These are phyloP conservation scores for Ogataea neopini DNA, from an alignment of 805 yeast genomes.

Conservation along the genomic window DNA sequence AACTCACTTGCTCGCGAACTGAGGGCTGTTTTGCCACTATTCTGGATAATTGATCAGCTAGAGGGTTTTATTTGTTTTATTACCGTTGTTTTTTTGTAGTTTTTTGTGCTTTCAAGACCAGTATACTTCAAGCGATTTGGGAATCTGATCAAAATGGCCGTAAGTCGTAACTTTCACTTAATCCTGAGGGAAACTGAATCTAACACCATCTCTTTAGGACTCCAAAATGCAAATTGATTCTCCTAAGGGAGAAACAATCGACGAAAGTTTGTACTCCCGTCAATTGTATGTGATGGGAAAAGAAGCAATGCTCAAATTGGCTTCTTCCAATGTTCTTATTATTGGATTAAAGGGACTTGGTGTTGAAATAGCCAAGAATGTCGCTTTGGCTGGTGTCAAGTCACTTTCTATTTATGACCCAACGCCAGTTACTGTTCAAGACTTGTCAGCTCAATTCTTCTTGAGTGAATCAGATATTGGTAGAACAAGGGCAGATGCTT, in stretches of 20 bases:
- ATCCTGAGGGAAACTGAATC: no score
- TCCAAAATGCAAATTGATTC: slow-evolving; percentile 45
- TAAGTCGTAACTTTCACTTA: no score
- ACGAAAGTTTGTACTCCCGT: slow-evolving; percentile 93
- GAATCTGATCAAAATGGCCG: slow-evolving; percentile 1
- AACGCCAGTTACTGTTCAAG: slow-evolving; percentile 59
- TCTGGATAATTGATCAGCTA: neutral
- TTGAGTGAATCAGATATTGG: slow-evolving; percentile 74
- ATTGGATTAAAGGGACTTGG: slow-evolving; percentile 93
- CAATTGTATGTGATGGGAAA: slow-evolving; percentile 95
- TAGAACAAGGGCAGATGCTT: slow-evolving; percentile 68
- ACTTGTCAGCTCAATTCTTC: slow-evolving; percentile 89
- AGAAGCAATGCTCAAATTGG: slow-evolving; percentile 98
- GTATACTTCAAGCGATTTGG: neutral
- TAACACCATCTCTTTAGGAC: slow-evolving; percentile 17
- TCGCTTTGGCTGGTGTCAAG: slow-evolving; percentile 96
- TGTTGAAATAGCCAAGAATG: slow-evolving; percentile 93
- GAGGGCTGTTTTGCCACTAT: slow-evolving; percentile 3
- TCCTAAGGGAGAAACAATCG: slow-evolving; percentile 56
- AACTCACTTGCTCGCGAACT: slow-evolving; percentile 1
- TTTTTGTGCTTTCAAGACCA: neutral
- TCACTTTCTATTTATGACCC: slow-evolving; percentile 87
- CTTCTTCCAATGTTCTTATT: slow-evolving; percentile 84
- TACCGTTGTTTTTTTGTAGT: neutral
- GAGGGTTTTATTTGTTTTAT: neutral